Percentiles rank a stretch among this genome's conserved stretches.
Conservation (phyloP, 208 protist genomes). For the Crithidia sp. region DNA sequence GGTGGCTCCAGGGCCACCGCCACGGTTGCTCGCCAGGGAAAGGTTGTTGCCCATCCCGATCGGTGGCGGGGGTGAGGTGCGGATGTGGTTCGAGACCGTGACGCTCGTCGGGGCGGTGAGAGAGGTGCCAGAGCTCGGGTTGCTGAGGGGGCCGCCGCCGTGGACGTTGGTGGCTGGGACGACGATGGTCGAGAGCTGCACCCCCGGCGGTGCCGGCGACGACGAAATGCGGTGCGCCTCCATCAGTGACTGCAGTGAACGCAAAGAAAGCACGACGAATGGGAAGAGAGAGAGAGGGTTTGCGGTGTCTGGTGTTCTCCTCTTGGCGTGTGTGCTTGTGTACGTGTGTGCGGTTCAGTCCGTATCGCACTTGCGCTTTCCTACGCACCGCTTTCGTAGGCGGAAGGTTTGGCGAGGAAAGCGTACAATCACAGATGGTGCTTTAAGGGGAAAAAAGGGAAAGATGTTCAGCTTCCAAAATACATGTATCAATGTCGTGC, state of each 20-base stretch:
- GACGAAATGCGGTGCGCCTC: neutral
- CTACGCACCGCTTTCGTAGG: neutral
- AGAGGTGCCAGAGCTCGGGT: neutral
- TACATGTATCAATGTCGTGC: no score
- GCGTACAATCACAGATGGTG: no score
- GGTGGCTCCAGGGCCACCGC: neutral
- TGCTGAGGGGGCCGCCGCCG: neutral
- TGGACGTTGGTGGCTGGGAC: neutral
- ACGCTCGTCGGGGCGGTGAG: neutral
- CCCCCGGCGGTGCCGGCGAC: neutral
- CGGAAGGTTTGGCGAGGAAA: no score
- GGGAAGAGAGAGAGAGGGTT: neutral
- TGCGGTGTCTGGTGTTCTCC: no score
- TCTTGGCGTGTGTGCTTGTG: no score
- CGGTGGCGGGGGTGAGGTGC: neutral
- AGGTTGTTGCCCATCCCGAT: neutral
- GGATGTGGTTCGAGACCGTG: neutral
- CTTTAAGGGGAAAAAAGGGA: no score
- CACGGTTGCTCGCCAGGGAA: neutral
- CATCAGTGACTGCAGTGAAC: neutral
- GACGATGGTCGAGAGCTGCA: constrained; percentile 8
- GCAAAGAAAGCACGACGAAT: neutral
- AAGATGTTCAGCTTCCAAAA: no score
- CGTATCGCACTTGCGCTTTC: no score
- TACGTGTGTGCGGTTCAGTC: no score